These are phyloP conservation scores for Tympanopsis confertula DNA, from an alignment of 2,329 filamentous ascomycete species.

Conservation along the genomic window DNA sequence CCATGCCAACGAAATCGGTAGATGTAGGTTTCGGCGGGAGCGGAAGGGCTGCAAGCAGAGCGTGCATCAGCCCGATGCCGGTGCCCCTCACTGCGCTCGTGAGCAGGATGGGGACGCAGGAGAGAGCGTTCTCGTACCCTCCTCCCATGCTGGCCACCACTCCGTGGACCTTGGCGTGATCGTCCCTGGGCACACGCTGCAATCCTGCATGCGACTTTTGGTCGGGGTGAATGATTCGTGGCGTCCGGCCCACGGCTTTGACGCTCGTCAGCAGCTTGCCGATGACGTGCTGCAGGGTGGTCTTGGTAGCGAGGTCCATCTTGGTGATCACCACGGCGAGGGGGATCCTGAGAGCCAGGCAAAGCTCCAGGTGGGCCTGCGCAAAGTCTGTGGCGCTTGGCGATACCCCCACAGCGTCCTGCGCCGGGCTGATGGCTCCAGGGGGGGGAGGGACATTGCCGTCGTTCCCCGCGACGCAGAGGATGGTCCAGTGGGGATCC, in stretches of 20 bases:
- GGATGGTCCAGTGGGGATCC: constrained; percentile 85
- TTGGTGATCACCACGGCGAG: constrained; percentile 82
- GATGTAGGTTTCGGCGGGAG: constrained; percentile 44
- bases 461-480: constrained; percentile 77
- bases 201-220: constrained; percentile 35
- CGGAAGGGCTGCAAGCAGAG: constrained; percentile 68
- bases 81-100: constrained; percentile 78
- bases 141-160: constrained; percentile 36
- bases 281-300: constrained; percentile 58
- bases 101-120: constrained; percentile 70
- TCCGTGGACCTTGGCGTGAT: constrained; percentile 46
- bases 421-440: constrained; percentile 33
- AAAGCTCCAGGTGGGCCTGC: constrained; percentile 72
- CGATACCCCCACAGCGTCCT: constrained; percentile 36
- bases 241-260: constrained; percentile 64
- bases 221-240: constrained; percentile 58
- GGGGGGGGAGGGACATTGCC: constrained; percentile 29
- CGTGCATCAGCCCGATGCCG: constrained; percentile 73
- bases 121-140: constrained; percentile 24
- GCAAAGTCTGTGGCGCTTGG: constrained; percentile 58
- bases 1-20: constrained; percentile 39
- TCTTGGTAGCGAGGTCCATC: constrained; percentile 70
- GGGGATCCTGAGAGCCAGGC: constrained; percentile 67
- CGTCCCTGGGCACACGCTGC: constrained; percentile 39
- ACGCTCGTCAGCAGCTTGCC: constrained; percentile 66